A percentile compares a stretch with the other conserved stretches of the same genome.
Evolutionary conservation across 441 rosid genomes (phyloP).

Genomic region (California macrophylla): DNA sequence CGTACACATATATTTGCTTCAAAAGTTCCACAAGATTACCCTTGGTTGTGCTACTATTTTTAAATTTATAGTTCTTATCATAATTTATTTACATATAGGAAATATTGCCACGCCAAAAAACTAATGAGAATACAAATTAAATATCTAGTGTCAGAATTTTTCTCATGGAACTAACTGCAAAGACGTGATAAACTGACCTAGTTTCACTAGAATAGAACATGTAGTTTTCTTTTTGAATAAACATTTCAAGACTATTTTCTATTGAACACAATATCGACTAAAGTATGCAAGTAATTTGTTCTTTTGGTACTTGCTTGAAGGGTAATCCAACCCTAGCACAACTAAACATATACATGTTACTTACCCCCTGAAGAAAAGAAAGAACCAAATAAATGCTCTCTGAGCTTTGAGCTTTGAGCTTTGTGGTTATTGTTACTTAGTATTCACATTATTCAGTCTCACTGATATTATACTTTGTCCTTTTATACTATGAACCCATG

Average conservation of each 20-base stretch:
- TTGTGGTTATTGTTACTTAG: no score
- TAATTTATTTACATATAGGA: no score
- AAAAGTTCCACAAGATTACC: not conserved
- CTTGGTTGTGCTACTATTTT: not conserved
- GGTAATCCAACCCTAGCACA: not conserved
- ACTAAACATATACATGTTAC: no score
- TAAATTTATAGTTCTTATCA: no score
- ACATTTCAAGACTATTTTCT: not conserved
- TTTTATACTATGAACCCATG: not conserved
- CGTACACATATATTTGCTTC: conserved; percentile 4
- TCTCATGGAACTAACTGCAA: not conserved
- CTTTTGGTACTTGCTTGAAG: not conserved
- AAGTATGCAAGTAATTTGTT: not conserved
- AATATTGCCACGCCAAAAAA: not conserved
- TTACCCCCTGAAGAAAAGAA: no score
- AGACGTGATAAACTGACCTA: not conserved
- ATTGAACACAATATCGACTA: not conserved
- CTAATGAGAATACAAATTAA: not conserved
- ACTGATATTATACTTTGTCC: not conserved
- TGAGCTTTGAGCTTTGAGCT: not conserved
- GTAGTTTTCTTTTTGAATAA: not conserved
- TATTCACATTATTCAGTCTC: not conserved
- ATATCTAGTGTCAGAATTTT: not conserved
- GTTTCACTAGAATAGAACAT: not conserved
- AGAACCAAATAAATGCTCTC: no score